phyloP scores from a whole-genome alignment of 305 asterid genomes.

The Rubia peregrina region DNA sequence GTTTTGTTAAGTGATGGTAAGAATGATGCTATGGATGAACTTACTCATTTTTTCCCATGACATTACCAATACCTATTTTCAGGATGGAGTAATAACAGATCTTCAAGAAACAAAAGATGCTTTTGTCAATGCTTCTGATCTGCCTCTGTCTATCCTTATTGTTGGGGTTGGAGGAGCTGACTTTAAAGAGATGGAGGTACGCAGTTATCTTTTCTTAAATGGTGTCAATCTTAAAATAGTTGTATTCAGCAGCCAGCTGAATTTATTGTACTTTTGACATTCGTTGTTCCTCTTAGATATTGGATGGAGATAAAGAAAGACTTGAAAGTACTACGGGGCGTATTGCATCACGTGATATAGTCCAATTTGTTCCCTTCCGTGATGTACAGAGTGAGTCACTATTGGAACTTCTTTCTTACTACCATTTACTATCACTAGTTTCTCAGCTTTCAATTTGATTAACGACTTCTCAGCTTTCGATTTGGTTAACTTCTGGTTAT shows the following conservation, averaged over 20 bases:
- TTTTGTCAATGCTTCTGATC: slow-evolving; percentile 83
- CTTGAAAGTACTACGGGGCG: slow-evolving; percentile 86
- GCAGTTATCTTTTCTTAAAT: neutral
- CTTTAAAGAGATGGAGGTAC: slow-evolving; percentile 96
- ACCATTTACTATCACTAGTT: neutral
- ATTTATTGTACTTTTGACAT: neutral
- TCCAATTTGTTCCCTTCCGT: slow-evolving; percentile 90
- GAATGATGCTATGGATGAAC: neutral
- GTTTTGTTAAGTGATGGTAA: neutral
- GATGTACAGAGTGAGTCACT: slow-evolving; percentile 68
- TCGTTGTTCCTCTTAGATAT: slow-evolving; percentile 34
- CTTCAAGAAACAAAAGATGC: slow-evolving; percentile 98
- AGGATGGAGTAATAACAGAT: slow-evolving; percentile 99
- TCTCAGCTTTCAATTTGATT: neutral
- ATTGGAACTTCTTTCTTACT: neutral
- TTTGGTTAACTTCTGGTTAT: neutral
- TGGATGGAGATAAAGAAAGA: slow-evolving; percentile 92
- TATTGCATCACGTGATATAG: slow-evolving; percentile 92
- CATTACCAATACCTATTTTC: neutral
- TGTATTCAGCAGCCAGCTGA: neutral
- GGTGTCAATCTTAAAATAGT: neutral
- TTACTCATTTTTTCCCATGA: neutral
- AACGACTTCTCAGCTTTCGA: neutral
- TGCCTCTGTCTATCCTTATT: slow-evolving; percentile 86
- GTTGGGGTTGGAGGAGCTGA: slow-evolving; percentile 99